Conservation (phyloP, 257 asterid genomes). For the Misopates orontium region DNA sequence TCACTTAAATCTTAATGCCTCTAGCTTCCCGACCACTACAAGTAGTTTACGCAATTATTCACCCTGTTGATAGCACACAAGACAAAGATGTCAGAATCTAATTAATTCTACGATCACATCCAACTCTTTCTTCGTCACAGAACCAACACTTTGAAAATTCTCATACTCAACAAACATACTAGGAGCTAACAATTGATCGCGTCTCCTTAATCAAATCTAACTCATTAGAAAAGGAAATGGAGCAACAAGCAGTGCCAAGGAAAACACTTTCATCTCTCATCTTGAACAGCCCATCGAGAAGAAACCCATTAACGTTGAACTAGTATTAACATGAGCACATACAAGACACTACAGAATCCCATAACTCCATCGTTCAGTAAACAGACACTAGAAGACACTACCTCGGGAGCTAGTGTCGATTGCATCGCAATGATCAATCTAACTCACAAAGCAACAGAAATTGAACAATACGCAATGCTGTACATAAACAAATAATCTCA, state of each 20-base stretch:
- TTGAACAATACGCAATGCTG: no score
- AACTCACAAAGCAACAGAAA: no score
- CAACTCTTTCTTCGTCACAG: not conserved
- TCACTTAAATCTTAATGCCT: slow-evolving; percentile 18
- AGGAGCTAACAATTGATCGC: not conserved
- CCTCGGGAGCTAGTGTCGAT: no score
- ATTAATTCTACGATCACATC: not conserved
- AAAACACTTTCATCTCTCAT: slow-evolving; percentile 11
- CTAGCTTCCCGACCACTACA: slow-evolving; percentile 4
- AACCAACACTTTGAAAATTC: not conserved
- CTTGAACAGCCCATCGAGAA: slow-evolving; percentile 6
- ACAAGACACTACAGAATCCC: slow-evolving; percentile 7
- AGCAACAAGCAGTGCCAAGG: not conserved
- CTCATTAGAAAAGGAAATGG: not conserved
- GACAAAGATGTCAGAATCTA: slow-evolving; percentile 23
- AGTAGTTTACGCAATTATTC: slow-evolving; percentile 26
- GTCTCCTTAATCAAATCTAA: slow-evolving; percentile 1
- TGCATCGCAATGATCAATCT: no score
- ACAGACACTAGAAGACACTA: slow-evolving; percentile 14
- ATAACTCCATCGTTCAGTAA: not conserved
- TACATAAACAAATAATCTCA: no score
- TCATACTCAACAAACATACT: not conserved
- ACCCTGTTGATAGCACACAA: slow-evolving; percentile 34
- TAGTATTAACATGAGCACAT: not conserved
- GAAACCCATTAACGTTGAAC: slow-evolving; percentile 14